Percentiles rank a stretch among this genome's conserved stretches.
Evolutionary conservation across 345 rosid species (phyloP).

Genomic region (Eucalyptus tenuipes): DNA sequence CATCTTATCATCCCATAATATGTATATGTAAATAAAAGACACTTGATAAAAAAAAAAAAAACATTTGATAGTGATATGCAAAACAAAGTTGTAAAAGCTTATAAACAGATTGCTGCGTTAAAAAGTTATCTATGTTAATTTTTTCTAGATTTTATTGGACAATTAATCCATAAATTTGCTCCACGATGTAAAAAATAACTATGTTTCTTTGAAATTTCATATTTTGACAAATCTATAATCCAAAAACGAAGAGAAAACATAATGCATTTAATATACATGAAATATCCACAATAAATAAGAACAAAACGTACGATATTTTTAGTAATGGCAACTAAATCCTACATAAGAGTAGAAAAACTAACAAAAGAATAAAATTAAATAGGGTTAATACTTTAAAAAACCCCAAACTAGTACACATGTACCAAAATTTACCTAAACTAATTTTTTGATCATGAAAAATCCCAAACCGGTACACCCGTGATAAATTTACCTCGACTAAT

Average conservation of each 20-base stretch:
- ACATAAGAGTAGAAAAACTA: too few species aligned
- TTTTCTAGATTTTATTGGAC: not conserved
- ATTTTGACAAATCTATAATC: not conserved
- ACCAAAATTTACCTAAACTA: too few species aligned
- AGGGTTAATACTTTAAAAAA: too few species aligned
- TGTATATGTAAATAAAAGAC: too few species aligned
- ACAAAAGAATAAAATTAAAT: too few species aligned
- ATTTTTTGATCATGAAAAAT: too few species aligned
- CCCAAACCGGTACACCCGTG: too few species aligned
- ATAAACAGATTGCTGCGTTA: not conserved
- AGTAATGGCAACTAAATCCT: not conserved
- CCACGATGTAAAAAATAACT: not conserved
- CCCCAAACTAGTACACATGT: fast-evolving
- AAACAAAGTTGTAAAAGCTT: not conserved
- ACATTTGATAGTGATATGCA: fast-evolving
- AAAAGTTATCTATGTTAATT: not conserved
- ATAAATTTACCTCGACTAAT: too few species aligned
- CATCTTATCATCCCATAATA: not conserved
- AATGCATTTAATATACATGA: not conserved
- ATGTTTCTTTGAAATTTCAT: not conserved
- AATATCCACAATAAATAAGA: not conserved
- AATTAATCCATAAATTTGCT: not conserved
- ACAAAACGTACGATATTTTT: too few species aligned
- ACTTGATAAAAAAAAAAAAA: too few species aligned
- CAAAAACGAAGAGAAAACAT: not conserved